Evolutionary conservation across 108 stramenopile genomes (phyloP).

Genomic region (Epipyxis sp.): DNA sequence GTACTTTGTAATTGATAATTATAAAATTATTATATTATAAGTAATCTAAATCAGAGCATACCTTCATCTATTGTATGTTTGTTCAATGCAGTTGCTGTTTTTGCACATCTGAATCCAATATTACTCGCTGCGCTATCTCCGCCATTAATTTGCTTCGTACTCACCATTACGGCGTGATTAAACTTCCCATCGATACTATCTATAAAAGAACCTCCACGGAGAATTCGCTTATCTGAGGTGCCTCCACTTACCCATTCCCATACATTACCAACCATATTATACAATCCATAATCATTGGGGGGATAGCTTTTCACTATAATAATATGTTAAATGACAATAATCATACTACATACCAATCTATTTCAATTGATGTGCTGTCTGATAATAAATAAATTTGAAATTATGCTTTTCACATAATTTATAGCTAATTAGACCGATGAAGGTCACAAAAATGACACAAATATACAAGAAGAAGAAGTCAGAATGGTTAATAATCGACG

Average conservation of each 20-base stretch:
- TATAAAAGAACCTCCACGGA: constrained; percentile 78
- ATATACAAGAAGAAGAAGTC: too few relatives aligned
- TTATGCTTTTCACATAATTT: too few relatives aligned
- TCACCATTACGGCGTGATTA: constrained; percentile 64
- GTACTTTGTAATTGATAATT: too few relatives aligned
- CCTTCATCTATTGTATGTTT: too few relatives aligned
- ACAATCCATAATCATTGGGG: constrained; percentile 76
- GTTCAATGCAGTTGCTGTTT: too few relatives aligned
- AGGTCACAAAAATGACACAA: too few relatives aligned
- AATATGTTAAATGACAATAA: constrained; percentile 10
- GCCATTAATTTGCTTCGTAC: constrained; percentile 37
- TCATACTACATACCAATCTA: background rate
- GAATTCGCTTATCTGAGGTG: constrained; percentile 74
- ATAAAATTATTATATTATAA: too few relatives aligned
- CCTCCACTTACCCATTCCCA: constrained; percentile 85
- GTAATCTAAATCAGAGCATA: too few relatives aligned
- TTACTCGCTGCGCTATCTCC: constrained; percentile 40
- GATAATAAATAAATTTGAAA: too few relatives aligned
- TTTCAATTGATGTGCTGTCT: too few relatives aligned
- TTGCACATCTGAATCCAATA: constrained; percentile 44
- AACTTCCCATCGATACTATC: constrained; percentile 72
- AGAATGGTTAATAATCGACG: too few relatives aligned
- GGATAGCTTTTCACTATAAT: constrained; percentile 69
- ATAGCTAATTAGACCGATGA: too few relatives aligned
- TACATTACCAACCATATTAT: constrained; percentile 84